phyloP scores from a whole-genome alignment of 805 yeast genomes.

The Wickerhamomyces silvicola region DNA sequence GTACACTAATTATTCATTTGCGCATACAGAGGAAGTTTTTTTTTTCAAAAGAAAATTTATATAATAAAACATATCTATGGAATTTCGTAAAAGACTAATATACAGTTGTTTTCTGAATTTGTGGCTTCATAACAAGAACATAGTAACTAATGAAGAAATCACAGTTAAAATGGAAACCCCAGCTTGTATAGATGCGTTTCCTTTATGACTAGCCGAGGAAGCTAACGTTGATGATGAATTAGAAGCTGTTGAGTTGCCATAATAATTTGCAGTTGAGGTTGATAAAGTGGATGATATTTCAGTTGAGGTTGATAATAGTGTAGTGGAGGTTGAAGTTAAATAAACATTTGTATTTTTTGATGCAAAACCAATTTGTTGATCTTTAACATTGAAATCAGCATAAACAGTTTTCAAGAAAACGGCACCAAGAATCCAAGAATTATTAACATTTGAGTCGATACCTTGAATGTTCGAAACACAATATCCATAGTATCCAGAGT shows the following conservation, averaged over 20 bases:
- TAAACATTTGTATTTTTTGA: conserved; percentile 27
- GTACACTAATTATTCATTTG: too few species aligned
- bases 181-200: too few species aligned
- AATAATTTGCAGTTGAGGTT: conserved; percentile 2
- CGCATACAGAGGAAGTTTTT: too few species aligned
- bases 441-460: conserved; percentile 29
- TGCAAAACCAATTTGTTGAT: conserved; percentile 50
- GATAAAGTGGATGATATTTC: conserved; percentile 3
- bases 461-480: conserved; percentile 67
- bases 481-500: conserved; percentile 35
- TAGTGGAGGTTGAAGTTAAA: conserved; percentile 17
- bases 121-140: conserved; percentile 3
- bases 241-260: conserved; percentile 2
- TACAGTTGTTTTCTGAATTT: too few species aligned
- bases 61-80: too few species aligned
- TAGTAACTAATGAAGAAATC: conserved; percentile 3
- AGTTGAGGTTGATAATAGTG: conserved; percentile 2
- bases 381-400: conserved; percentile 49
- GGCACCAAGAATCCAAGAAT: conserved; percentile 61
- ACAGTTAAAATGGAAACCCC: conserved; percentile 4
- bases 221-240: not conserved
- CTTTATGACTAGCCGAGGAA: not conserved
- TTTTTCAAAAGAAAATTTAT: too few species aligned
- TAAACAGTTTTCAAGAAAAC: conserved; percentile 49
- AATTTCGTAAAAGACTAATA: too few species aligned